Evolutionary conservation across 345 rosid genomes (phyloP).

Genomic region (Rhodomyrtus tomentosa): DNA sequence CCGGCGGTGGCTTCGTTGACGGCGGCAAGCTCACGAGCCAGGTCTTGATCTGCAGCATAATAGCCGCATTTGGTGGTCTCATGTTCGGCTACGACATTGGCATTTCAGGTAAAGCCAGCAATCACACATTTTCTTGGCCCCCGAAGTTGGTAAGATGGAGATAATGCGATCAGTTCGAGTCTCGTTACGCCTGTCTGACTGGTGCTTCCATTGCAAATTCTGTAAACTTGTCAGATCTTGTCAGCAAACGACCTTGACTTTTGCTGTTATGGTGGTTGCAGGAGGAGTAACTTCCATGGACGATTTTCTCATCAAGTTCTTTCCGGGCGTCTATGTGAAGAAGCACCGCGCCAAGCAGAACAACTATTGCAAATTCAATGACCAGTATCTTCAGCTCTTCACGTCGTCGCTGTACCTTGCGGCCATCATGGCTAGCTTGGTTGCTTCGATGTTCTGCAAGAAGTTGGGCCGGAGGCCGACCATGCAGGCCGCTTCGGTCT

Average conservation of each 20-base stretch:
- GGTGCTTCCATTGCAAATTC: neutral
- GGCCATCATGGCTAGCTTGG: conserved; percentile 37
- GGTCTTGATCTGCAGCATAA: conserved; percentile 27
- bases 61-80: conserved; percentile 49
- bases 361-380: conserved; percentile 70
- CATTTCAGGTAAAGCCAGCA: conserved; percentile 23
- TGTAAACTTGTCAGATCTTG: neutral
- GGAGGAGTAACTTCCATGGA: conserved; percentile 86
- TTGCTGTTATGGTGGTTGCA: neutral
- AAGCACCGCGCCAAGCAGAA: conserved; percentile 50
- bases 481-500: conserved; percentile 44
- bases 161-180: neutral
- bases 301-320: conserved; percentile 48
- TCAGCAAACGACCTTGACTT: neutral
- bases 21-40: conserved; percentile 32
- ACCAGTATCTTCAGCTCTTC: conserved; percentile 50
- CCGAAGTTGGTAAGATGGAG: neutral
- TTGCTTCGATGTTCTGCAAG: conserved; percentile 31
- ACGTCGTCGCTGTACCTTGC: conserved; percentile 80
- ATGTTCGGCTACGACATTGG: conserved; percentile 62
- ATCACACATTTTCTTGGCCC: neutral
- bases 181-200: neutral
- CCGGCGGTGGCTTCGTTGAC: conserved; percentile 7
- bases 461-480: conserved; percentile 37
- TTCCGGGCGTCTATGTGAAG: conserved; percentile 43